phyloP scores from a whole-genome alignment of 23 red algal species.

The Cyanidioschyzon merolae region DNA sequence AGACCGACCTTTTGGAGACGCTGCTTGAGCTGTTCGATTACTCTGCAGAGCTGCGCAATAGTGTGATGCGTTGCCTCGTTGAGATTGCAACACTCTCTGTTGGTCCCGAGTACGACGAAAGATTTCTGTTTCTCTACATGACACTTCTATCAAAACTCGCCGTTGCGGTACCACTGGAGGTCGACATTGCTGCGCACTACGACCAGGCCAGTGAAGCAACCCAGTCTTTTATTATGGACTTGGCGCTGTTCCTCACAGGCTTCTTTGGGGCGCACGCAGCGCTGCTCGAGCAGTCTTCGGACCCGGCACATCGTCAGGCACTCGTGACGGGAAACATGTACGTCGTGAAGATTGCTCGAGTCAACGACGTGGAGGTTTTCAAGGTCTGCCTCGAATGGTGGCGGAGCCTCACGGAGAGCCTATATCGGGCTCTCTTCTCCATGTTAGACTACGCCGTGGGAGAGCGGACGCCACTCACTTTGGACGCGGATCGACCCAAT shows the following conservation, averaged over 20 bases:
- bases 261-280: conserved; percentile 64
- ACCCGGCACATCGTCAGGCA: conserved; percentile 31
- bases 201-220: conserved; percentile 54
- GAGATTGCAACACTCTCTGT: conserved; percentile 52
- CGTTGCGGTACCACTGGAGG: conserved; percentile 37
- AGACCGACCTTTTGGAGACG: conserved; percentile 76
- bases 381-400: conserved; percentile 97
- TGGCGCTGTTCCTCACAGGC: conserved; percentile 89
- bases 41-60: conserved; percentile 45
- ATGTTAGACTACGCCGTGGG: conserved; percentile 7
- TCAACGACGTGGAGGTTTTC: conserved; percentile 85
- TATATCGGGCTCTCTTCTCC: conserved; percentile 29
- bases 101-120: conserved; percentile 39
- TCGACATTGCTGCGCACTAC: conserved; percentile 60
- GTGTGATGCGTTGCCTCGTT: conserved; percentile 63
- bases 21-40: conserved; percentile 49
- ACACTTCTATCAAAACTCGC: conserved; percentile 67
- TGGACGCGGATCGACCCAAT: conserved; percentile 1
- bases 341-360: conserved; percentile 71
- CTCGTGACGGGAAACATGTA: conserved; percentile 54
- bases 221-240: conserved; percentile 76
- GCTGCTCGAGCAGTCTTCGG: conserved; percentile 43
- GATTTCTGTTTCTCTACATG: conserved; percentile 57
- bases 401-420: conserved; percentile 48
- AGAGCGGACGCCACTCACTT: background rate